phyloP scores from a whole-genome alignment of 257 asterid genomes.

The Solanum pinnatisectum region DNA sequence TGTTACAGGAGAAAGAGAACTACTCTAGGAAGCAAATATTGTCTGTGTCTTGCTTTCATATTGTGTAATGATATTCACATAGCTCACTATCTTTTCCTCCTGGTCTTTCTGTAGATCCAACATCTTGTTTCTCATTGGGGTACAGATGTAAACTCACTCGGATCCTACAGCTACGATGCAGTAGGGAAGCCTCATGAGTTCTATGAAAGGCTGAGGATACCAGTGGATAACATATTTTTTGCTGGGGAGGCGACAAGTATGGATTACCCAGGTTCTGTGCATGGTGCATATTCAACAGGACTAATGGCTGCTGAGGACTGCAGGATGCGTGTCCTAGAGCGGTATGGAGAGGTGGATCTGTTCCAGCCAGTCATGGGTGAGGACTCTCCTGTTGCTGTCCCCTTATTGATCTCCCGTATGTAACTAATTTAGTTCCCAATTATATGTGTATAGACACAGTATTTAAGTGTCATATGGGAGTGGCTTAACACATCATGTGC shows the following conservation, averaged over 20 bases:
- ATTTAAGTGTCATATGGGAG: neutral
- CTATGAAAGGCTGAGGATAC: constrained; percentile 70
- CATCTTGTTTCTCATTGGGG: constrained; percentile 90
- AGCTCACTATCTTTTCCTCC: neutral
- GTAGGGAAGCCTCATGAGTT: constrained; percentile 77
- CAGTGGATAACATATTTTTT: constrained; percentile 79
- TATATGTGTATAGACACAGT: neutral
- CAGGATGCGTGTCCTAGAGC: constrained; percentile 80
- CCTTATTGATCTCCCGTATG: constrained; percentile 64
- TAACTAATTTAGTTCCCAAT: constrained; percentile 2
- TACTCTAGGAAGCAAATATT: neutral
- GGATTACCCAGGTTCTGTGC: constrained; percentile 83
- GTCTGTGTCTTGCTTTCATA: neutral
- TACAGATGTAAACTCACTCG: constrained; percentile 53
- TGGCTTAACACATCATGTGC: constrained; percentile 4
- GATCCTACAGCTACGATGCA: constrained; percentile 77
- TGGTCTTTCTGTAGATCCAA: constrained; percentile 47
- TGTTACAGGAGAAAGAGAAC: neutral
- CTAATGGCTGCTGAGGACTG: constrained; percentile 87
- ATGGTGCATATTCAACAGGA: constrained; percentile 86
- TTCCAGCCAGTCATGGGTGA: constrained; percentile 73
- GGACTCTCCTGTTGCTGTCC: constrained; percentile 44
- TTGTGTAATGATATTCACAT: neutral
- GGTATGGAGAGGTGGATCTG: constrained; percentile 69
- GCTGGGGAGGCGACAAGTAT: constrained; percentile 88